These are phyloP conservation scores for Dimocarpus longan DNA, from an alignment of 345 rosid species.

Conservation along the genomic window DNA sequence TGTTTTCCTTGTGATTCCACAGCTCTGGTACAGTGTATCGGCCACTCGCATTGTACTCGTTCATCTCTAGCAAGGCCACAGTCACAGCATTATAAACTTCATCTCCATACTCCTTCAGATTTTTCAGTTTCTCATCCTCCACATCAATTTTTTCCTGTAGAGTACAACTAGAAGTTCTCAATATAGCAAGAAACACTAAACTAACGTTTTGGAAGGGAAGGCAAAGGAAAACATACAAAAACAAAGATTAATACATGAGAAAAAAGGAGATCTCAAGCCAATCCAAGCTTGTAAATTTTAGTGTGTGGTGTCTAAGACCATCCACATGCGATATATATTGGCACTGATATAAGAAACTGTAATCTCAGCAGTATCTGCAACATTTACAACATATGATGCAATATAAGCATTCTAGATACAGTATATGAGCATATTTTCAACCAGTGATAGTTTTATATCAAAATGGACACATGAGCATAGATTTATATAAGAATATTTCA, in stretches of 20 bases:
- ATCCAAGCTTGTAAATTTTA: not conserved
- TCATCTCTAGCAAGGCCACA: slow-evolving; percentile 37
- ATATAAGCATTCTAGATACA: not conserved
- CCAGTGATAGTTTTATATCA: not conserved
- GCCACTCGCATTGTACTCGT: slow-evolving; percentile 53
- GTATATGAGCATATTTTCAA: not conserved
- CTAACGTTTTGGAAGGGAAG: not conserved
- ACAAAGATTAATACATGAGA: too few relatives aligned
- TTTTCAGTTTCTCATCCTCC: slow-evolving; percentile 43
- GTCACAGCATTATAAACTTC: slow-evolving; percentile 40
- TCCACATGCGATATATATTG: not conserved
- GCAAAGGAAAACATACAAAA: not conserved
- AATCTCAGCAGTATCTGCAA: not conserved
- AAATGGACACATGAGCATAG: too few relatives aligned
- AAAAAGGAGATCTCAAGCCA: not conserved
- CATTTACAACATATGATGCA: not conserved
- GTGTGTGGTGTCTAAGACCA: too few relatives aligned
- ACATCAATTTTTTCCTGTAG: slow-evolving; percentile 41
- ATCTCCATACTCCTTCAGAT: slow-evolving; percentile 41
- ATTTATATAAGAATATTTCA: too few relatives aligned
- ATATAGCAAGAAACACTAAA: too few relatives aligned
- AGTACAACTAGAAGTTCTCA: not conserved
- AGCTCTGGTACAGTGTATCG: slow-evolving; percentile 42
- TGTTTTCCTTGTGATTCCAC: slow-evolving; percentile 38
- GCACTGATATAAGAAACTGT: not conserved